phyloP scores from a whole-genome alignment of 208 protist species.

The Leishmania tropica region DNA sequence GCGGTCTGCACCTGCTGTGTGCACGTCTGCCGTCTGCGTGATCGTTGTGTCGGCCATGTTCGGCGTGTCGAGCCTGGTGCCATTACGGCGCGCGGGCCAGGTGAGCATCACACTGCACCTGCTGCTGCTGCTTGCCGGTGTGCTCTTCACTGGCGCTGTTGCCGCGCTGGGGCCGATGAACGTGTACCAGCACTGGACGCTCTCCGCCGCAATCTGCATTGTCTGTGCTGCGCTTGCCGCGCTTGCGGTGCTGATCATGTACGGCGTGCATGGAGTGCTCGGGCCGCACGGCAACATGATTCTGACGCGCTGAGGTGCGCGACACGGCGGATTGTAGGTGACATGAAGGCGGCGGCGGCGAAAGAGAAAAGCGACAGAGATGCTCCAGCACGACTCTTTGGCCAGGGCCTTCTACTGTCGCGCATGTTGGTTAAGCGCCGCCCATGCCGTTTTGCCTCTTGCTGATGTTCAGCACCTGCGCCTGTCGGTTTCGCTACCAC shows the following conservation, averaged over 20 bases:
- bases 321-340: background rate
- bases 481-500: background rate
- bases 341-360: background rate
- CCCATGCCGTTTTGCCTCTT: background rate
- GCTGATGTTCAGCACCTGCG: background rate
- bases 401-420: background rate
- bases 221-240: slow-evolving; percentile 26
- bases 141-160: slow-evolving; percentile 39
- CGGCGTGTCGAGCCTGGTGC: slow-evolving; percentile 33
- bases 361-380: background rate
- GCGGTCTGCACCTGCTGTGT: slow-evolving; percentile 41
- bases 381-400: background rate
- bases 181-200: slow-evolving; percentile 44
- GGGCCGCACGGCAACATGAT: slow-evolving; percentile 25
- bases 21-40: slow-evolving; percentile 34
- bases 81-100: slow-evolving; percentile 38
- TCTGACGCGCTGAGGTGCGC: slow-evolving; percentile 11
- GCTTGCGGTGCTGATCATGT: slow-evolving; percentile 34
- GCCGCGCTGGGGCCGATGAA: slow-evolving; percentile 38
- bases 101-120: slow-evolving; percentile 47
- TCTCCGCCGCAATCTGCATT: slow-evolving; percentile 37
- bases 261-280: slow-evolving; percentile 28
- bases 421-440: background rate
- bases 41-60: slow-evolving; percentile 46
- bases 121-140: slow-evolving; percentile 34